Percentiles rank a stretch among this genome's conserved stretches.
Conservation (phyloP, 192 early-diverging fungal species). For the Umbelopsis vinacea region DNA sequence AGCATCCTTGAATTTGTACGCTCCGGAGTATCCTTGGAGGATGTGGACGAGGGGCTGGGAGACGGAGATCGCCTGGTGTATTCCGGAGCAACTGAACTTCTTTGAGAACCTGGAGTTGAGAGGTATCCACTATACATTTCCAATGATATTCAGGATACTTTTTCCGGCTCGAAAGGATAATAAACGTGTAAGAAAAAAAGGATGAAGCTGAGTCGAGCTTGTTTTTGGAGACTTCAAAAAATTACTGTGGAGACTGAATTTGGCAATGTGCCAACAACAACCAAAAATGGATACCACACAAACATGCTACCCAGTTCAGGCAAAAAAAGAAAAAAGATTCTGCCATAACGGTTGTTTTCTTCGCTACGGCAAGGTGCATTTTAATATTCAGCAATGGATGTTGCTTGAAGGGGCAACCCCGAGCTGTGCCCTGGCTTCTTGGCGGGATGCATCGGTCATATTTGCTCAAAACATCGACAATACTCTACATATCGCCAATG, state of each 20-base stretch:
- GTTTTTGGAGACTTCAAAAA: conserved; percentile 5
- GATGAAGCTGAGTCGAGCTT: not conserved
- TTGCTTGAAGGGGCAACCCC: no score
- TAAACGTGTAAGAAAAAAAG: not conserved
- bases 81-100: conserved; percentile 13
- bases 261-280: conserved; percentile 25
- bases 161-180: not conserved
- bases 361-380: no score
- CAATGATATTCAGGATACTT: not conserved
- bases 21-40: not conserved
- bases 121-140: conserved; percentile 14
- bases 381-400: no score
- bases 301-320: not conserved
- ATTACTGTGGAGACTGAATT: conserved; percentile 8
- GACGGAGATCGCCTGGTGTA: conserved; percentile 15
- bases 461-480: no score
- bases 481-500: no score
- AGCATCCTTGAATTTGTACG: conserved; percentile 10
- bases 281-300: conserved; percentile 13
- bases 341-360: not conserved
- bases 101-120: not conserved
- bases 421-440: no score
- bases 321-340: not conserved
- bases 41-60: not conserved
- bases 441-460: no score